Evolutionary conservation across 345 rosid species (phyloP), one percentile per base, ranked within the genome.

Genomic region (Bruguiera sexangula): DNA sequence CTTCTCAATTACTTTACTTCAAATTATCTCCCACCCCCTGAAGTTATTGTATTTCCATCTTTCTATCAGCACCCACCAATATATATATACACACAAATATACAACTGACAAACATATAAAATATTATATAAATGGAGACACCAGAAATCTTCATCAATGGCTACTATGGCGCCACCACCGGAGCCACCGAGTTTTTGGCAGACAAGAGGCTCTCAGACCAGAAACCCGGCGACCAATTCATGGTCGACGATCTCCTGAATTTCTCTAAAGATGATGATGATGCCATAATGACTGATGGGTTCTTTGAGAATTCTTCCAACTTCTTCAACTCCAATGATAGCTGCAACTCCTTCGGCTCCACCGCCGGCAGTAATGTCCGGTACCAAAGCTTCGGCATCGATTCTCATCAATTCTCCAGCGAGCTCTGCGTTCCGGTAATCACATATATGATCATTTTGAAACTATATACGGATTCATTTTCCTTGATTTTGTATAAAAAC

Each of bases 341-440:
- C 79, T 75, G 79, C 78, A 84, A 82, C 70, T 83, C 90, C 54
- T 78, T 87, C 61, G 67, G 73, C 55, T 83, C 87, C 70, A 76
- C 83, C 36, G 79, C 69, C 50, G 73, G 76, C 30, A 62, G 27
- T 1, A 24, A 26, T 50, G 31, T 64, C 56, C 70, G 78, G 27
- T 74, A 73, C 57, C 82, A 74, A 31, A 76, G 80, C 73, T 69
- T 78, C 75, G 83, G 5, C 50, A 13, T 69, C 37, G 84, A 77
- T 58, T 77, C 83, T 65, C 80, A 82, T 63, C 80, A 81, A 32
- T 79, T 83, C 78, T 76, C 85, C 64, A 68, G 81, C 71, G 95
- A 86, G 69, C 85, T 89, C 58, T 85, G 84, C 76, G 86, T 87
- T 67, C 95, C 91, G 88, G 95, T 89, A 77, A 72, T 34, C 65